phyloP scores from a whole-genome alignment of 176 grass and related monocot species.

The Oryza meyeriana region DNA sequence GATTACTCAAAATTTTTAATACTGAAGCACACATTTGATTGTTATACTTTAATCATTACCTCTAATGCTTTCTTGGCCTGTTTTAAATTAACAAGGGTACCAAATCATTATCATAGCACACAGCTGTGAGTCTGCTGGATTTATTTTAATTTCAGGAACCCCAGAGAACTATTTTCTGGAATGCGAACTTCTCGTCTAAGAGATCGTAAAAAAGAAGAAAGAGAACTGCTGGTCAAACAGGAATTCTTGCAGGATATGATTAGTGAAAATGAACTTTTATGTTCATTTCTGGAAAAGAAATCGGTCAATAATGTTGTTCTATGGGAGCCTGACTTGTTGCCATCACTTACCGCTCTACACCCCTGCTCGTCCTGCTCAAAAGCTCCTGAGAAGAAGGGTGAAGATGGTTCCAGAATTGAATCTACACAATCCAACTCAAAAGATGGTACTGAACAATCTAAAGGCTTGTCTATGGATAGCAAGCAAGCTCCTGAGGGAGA shows the following conservation, averaged over 20 bases:
- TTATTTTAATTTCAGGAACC: slow-evolving; percentile 75
- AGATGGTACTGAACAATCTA: slow-evolving; percentile 19
- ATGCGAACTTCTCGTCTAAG: slow-evolving; percentile 77
- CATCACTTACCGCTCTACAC: slow-evolving; percentile 42
- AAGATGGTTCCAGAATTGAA: slow-evolving; percentile 22
- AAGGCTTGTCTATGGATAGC: slow-evolving; percentile 15
- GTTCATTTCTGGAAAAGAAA: slow-evolving; percentile 58
- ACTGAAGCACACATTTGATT: neutral
- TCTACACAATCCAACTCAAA: neutral
- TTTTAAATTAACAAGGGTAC: slow-evolving; percentile 16
- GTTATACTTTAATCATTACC: neutral
- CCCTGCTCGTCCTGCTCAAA: slow-evolving; percentile 38
- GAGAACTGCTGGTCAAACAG: slow-evolving; percentile 81
- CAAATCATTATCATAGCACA: slow-evolving; percentile 29
- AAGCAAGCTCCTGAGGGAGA: slow-evolving; percentile 25
- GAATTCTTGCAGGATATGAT: slow-evolving; percentile 96
- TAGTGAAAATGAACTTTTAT: slow-evolving; percentile 71
- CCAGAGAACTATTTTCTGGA: slow-evolving; percentile 66
- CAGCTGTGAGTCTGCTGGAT: slow-evolving; percentile 47
- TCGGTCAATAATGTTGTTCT: slow-evolving; percentile 59
- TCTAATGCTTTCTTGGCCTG: slow-evolving; percentile 24
- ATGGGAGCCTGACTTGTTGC: slow-evolving; percentile 90
- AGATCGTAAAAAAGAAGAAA: slow-evolving; percentile 94
- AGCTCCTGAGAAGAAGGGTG: slow-evolving; percentile 35
- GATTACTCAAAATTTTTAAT: neutral